These are phyloP conservation scores for Citrus maxima DNA, from an alignment of 345 rosid genomes.

Conservation along the genomic window DNA sequence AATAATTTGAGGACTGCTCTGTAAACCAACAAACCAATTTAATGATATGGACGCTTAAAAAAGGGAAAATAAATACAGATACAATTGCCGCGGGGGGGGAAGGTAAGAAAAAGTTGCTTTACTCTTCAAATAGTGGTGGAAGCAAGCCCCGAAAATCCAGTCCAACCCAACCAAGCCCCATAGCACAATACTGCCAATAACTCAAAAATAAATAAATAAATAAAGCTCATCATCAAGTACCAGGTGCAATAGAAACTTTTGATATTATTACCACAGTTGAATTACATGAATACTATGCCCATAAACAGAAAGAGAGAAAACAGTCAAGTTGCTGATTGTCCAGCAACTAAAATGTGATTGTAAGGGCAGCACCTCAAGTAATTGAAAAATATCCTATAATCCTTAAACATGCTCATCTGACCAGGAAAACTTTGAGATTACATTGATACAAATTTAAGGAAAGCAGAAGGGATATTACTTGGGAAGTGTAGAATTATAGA, in stretches of 20 bases:
- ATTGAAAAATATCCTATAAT: background rate
- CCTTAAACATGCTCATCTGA: background rate
- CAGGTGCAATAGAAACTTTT: background rate
- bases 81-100: background rate
- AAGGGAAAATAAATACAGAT: background rate
- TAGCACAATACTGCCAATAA: slow-evolving; percentile 70
- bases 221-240: background rate
- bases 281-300: background rate
- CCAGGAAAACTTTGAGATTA: background rate
- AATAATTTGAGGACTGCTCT: slow-evolving; percentile 91
- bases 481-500: no score
- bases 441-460: background rate
- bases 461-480: background rate
- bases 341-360: background rate
- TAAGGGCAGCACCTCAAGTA: background rate
- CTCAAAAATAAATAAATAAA: background rate
- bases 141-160: slow-evolving; percentile 96
- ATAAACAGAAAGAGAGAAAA: background rate
- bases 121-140: slow-evolving; percentile 92
- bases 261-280: background rate
- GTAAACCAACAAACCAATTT: slow-evolving; percentile 27
- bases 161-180: slow-evolving; percentile 97
- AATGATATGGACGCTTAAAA: slow-evolving; percentile 6
- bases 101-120: slow-evolving; percentile 11
- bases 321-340: background rate